These are phyloP conservation scores for Salix purpurea DNA, from an alignment of 345 rosid genomes.

Conservation along the genomic window DNA sequence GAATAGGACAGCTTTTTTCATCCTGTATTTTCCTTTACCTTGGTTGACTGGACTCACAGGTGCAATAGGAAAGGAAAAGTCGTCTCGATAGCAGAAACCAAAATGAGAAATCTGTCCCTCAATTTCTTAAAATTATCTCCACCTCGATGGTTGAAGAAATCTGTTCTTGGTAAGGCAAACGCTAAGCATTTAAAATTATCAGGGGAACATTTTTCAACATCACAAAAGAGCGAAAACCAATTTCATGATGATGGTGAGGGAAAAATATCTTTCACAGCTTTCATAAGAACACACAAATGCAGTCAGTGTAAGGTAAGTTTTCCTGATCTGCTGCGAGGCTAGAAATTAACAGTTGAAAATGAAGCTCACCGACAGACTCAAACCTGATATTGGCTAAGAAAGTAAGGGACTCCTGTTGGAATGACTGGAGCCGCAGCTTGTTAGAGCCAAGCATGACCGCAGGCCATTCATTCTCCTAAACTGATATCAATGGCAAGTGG, in stretches of 20 bases:
- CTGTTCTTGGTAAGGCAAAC: not conserved
- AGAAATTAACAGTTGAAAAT: not conserved
- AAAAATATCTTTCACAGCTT: not conserved
- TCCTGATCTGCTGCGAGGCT: not conserved
- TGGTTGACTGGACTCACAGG: not conserved
- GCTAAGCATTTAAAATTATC: not conserved
- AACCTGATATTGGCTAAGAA: not conserved
- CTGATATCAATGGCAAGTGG: not conserved
- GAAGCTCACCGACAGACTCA: not conserved
- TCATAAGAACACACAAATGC: not conserved
- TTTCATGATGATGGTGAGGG: not conserved
- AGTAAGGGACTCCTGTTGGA: not conserved
- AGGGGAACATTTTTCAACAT: not conserved
- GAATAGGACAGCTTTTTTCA: not conserved
- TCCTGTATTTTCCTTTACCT: not conserved
- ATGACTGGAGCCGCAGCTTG: not conserved
- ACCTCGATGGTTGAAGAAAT: not conserved
- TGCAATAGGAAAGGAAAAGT: not conserved
- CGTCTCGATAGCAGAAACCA: not conserved
- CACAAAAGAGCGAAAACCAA: not conserved
- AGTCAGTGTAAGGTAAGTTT: not conserved
- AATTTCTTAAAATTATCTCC: not conserved
- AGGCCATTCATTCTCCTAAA: not conserved
- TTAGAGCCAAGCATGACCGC: not conserved
- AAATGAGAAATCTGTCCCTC: not conserved